Evolutionary conservation across 768 basidiomycete genomes (phyloP).

Genomic region (Fistulinella prunicolor): DNA sequence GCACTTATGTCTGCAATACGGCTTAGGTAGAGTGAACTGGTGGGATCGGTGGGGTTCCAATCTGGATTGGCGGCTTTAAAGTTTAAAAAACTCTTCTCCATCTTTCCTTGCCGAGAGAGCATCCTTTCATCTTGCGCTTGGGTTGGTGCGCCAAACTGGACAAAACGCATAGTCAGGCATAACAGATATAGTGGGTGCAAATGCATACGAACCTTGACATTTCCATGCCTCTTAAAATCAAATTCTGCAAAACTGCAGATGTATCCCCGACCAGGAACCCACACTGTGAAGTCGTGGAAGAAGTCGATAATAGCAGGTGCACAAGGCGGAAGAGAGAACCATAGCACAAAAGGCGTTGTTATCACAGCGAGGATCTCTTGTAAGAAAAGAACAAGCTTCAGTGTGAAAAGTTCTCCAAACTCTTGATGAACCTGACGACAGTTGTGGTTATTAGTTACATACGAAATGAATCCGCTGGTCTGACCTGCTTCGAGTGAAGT

Average conservation of each 20-base stretch:
- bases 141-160: conserved; percentile 82
- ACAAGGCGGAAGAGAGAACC: conserved; percentile 87
- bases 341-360: conserved; percentile 90
- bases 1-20: conserved; percentile 73
- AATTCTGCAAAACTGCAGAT: conserved; percentile 99
- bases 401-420: conserved; percentile 89
- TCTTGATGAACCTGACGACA: conserved; percentile 73
- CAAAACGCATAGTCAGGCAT: background rate
- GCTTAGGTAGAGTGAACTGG: conserved; percentile 86
- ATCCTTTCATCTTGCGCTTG: conserved; percentile 65
- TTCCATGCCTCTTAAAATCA: conserved; percentile 93
- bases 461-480: conserved; percentile 2
- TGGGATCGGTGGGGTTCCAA: conserved; percentile 90
- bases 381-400: conserved; percentile 85
- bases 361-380: conserved; percentile 90
- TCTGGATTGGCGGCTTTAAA: conserved; percentile 97
- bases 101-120: conserved; percentile 91
- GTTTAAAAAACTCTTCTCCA: conserved; percentile 97
- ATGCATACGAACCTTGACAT: conserved; percentile 63
- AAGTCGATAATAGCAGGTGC: conserved; percentile 94
- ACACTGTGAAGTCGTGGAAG: conserved; percentile 96
- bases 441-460: background rate
- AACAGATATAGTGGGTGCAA: background rate
- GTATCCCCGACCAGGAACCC: conserved; percentile 94
- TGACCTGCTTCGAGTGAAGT: conserved; percentile 84